Evolutionary conservation across 129 eudicot species (phyloP), one percentile per base, ranked within the genome.

Genomic region (Lactuca saligna): DNA sequence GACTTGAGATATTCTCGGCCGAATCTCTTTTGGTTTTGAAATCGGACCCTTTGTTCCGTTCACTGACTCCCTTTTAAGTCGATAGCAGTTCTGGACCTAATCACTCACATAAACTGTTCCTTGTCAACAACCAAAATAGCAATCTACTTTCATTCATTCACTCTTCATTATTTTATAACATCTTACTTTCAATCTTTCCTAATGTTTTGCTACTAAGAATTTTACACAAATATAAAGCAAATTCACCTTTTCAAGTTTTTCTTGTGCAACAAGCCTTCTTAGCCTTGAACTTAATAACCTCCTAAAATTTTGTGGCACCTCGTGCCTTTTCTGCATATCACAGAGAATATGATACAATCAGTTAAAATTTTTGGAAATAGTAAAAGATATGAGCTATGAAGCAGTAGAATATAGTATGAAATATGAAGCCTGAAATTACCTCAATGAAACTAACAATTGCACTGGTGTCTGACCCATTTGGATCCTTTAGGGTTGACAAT

Each of bases 171-270:
- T 4, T 0, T 25, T 39, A 39, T 39, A 39, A 2, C 44, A 39
- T 39, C 9, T 11, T 39, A 39, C 44, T 39, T 39, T 7, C 9
- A 39, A 25, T 25, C 29, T 25, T 25, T 25, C 29, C 29, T 2
- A 25, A 31, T 15, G 34, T 56, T 33, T 63, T 35, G 71, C 49
- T 13, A 34, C 20, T 68, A 54, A 63, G 16, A 41, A 57, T 12
- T 61, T 61, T 48, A 50, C 35, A 48, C 25, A 50, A 63, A 65
- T n/a, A 69, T 3, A 69, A 35, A 76, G 60, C n/a, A 57, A 61
- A 41, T 32, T 78, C 70, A 88, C 97, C 96, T 91, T 91, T 74
- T 91, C 97, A 60, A 88, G 90, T 82, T 91, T 88, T 38, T 80
- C 94, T 71, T 84, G 88, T 31, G 69, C 68, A 49, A 79, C 88